Base-by-base conservation (phyloP, 2,329 filamentous ascomycete genomes). In the Reticulascus tulasneorum region DNA sequence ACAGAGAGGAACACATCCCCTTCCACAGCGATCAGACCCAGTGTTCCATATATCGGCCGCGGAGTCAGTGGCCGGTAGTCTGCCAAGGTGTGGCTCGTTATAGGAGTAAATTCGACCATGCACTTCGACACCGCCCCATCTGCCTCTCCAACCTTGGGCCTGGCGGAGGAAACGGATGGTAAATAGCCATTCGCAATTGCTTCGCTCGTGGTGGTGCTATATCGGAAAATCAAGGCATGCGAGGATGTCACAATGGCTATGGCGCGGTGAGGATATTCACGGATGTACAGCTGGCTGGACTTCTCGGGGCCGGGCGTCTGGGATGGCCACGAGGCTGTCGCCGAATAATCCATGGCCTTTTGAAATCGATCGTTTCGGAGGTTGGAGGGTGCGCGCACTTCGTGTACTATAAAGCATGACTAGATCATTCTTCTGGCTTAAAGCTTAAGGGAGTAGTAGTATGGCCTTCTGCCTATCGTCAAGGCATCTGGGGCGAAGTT, bases 1-100 rank as follows among this genome's bases (percentile, higher is more conserved):
- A 96, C 84, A 43, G 89, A 93, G 12, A 97, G 69, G 58, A 97
- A 97, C 11, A 96, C 82, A 66, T 96, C 88, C 41, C 79, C 75
- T 45, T 82, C 79, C 44, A 94, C 75, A 1, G 88, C 84, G 49
- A 96, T 91, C 44, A 97, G 68, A 3, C 91, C 91, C 29, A 97
- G 68, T 0, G 90, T 97, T 37, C 91, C 91, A 55, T 88, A 82
- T 22, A 90, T 84, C 12, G 82, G 81, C 29, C 86, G 71, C 13
- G 81, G 76, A 20, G 80, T 86, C 40, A 96, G 66, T 10, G 82
- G 73, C 27, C 86, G 79, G 62, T 91, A 96, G 45, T 88, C 84
- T 50, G 70, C 75, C 41, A 94, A 68, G 45, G 93, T 75, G 37
- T 80, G 69, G 29, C 76, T 69, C 23, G 79, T 73, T 24, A 77